A percentile compares a stretch with the other conserved stretches of the same genome.
These are phyloP conservation scores for Brettanomyces bruxellensis DNA, from an alignment of 805 yeast genomes.

Conservation along the genomic window DNA sequence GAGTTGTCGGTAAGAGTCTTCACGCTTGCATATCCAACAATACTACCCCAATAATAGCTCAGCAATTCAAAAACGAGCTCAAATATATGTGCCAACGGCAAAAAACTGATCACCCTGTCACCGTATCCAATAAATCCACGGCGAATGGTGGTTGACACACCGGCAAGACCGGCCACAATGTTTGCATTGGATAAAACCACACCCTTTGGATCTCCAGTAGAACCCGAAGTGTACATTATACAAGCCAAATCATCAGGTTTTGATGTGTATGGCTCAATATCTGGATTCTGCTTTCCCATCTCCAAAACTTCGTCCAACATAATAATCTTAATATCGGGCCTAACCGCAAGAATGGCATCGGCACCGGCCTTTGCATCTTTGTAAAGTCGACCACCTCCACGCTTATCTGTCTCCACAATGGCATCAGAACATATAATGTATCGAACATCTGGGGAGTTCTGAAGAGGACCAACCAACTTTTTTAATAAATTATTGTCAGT, in stretches of 20 bases:
- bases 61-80: constrained; percentile 83
- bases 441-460: constrained; percentile 51
- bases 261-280: constrained; percentile 33
- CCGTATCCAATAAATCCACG: constrained; percentile 36
- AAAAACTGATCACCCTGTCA: constrained; percentile 78
- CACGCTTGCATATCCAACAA: constrained; percentile 84
- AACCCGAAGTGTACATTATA: constrained; percentile 84
- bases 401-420: constrained; percentile 52
- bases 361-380: constrained; percentile 47
- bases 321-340: constrained; percentile 68
- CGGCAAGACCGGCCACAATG: constrained; percentile 80
- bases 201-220: constrained; percentile 82
- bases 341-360: constrained; percentile 48
- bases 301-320: constrained; percentile 56
- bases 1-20: constrained; percentile 82
- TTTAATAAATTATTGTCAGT: constrained; percentile 71
- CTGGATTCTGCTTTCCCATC: constrained; percentile 48
- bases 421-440: constrained; percentile 63
- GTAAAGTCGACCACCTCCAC: constrained; percentile 54
- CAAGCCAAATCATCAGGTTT: constrained; percentile 54
- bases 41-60: constrained; percentile 81
- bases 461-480: constrained; percentile 63
- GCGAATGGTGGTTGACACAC: constrained; percentile 59
- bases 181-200: constrained; percentile 60
- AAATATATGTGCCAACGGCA: constrained; percentile 94